phyloP scores from a whole-genome alignment of 805 yeast genomes.

The Candida chauliodis region DNA sequence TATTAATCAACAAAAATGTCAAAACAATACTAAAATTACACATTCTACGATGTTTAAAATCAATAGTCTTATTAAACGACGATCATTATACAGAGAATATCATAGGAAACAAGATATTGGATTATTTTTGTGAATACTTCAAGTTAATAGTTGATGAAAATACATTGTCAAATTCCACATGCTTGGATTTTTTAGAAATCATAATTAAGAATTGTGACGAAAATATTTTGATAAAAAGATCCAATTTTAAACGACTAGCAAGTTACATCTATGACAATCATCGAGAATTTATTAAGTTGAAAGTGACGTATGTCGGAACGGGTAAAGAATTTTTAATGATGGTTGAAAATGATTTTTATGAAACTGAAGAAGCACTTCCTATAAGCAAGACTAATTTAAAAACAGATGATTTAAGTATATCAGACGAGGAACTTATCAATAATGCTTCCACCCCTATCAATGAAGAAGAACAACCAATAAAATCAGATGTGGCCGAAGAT shows the following conservation, averaged over 20 bases:
- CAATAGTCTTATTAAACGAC: conserved; percentile 60
- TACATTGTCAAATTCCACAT: conserved; percentile 69
- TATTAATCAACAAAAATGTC: conserved; percentile 38
- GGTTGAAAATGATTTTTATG: conserved; percentile 18
- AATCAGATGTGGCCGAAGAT: neutral
- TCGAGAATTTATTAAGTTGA: conserved; percentile 15
- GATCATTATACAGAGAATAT: conserved; percentile 55
- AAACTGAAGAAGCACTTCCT: neutral
- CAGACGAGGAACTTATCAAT: conserved; percentile 18
- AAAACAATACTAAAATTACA: conserved; percentile 58
- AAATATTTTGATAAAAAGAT: conserved; percentile 11
- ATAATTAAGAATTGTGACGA: conserved; percentile 23
- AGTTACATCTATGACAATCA: conserved; percentile 29
- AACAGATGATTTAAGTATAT: conserved; percentile 18
- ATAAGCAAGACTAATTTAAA: conserved; percentile 11
- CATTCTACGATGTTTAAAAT: conserved; percentile 65
- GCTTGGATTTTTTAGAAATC: conserved; percentile 63
- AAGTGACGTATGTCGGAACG: conserved; percentile 28
- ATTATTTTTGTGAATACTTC: conserved; percentile 47
- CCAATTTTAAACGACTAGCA: conserved; percentile 28
- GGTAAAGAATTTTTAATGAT: conserved; percentile 23
- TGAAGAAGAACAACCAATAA: conserved; percentile 14
- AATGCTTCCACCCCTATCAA: conserved; percentile 27
- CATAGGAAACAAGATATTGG: conserved; percentile 50
- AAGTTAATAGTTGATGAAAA: conserved; percentile 46